These are phyloP conservation scores for Serendipita sp. DNA, from an alignment of 768 basidiomycete genomes.

Conservation along the genomic window DNA sequence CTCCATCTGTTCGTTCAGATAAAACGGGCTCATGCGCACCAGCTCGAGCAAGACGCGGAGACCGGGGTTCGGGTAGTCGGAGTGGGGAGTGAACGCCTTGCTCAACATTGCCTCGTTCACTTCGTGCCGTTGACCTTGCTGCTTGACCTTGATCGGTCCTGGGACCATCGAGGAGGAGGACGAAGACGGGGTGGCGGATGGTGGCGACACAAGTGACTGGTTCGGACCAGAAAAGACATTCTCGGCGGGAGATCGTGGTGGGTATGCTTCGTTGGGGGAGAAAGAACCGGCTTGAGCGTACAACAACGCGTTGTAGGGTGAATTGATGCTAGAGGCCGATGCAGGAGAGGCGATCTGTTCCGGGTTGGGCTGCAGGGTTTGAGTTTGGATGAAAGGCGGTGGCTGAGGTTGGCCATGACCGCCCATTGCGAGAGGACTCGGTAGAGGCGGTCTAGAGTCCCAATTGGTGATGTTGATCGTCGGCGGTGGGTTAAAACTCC, in stretches of 20 bases:
- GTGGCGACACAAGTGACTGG: neutral
- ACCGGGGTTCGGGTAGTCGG: neutral
- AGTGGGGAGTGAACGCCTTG: neutral
- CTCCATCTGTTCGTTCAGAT: neutral
- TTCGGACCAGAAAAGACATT: neutral
- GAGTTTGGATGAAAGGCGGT: neutral
- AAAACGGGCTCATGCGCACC: neutral
- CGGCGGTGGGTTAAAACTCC: neutral
- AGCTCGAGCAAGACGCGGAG: neutral
- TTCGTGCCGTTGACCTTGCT: conserved; percentile 1
- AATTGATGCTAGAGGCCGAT: too few relatives aligned
- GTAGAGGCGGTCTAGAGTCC: neutral
- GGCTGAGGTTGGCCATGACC: neutral
- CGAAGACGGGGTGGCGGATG: neutral
- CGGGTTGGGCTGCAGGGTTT: neutral
- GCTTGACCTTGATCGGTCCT: neutral
- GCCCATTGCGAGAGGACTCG: neutral
- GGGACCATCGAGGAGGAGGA: too few relatives aligned
- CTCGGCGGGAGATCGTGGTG: too few relatives aligned
- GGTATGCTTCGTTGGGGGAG: too few relatives aligned
- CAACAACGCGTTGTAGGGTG: too few relatives aligned
- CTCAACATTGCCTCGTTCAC: neutral
- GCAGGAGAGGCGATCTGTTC: too few relatives aligned
- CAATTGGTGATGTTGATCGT: neutral
- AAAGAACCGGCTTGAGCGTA: too few relatives aligned